Evolutionary conservation across 148 eudicot genomes (phyloP).

Genomic region (Arbutus unedo): DNA sequence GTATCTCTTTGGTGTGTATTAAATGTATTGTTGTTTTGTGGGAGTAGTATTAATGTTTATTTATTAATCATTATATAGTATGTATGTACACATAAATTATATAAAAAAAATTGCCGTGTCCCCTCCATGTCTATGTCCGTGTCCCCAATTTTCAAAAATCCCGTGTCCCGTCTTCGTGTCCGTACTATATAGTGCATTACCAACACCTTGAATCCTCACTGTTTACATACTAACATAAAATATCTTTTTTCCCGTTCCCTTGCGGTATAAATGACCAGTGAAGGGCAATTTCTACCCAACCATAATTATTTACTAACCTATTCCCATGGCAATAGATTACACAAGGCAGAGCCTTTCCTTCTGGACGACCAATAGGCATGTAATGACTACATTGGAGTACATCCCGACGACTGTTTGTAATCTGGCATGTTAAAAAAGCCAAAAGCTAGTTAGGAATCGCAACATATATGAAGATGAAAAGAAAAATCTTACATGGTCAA

Average conservation of each 20-base stretch:
- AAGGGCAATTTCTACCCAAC: background rate
- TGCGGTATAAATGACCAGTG: background rate
- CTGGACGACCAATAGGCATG: constrained; percentile 61
- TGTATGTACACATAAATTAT: too few species aligned
- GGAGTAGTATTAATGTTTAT: too few species aligned
- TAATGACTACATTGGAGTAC: constrained; percentile 89
- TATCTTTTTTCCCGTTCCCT: background rate
- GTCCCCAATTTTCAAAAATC: too few species aligned
- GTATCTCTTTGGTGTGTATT: too few species aligned
- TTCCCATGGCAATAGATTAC: constrained; percentile 98
- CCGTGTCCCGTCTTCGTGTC: too few species aligned
- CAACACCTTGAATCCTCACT: background rate
- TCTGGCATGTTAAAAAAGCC: constrained; percentile 37
- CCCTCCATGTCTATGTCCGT: too few species aligned
- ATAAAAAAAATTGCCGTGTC: too few species aligned
- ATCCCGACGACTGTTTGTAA: constrained; percentile 76
- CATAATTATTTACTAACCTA: constrained; percentile 52
- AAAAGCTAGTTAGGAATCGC: constrained; percentile 14
- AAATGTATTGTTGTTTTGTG: too few species aligned
- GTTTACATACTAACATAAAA: background rate
- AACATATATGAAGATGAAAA: background rate
- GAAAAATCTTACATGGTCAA: background rate
- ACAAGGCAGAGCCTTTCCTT: constrained; percentile 83
- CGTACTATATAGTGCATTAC: background rate
- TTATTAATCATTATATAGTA: too few species aligned